Conservation (phyloP, 1,139 yeast genomes). For the Hyphopichia buzzinii region DNA sequence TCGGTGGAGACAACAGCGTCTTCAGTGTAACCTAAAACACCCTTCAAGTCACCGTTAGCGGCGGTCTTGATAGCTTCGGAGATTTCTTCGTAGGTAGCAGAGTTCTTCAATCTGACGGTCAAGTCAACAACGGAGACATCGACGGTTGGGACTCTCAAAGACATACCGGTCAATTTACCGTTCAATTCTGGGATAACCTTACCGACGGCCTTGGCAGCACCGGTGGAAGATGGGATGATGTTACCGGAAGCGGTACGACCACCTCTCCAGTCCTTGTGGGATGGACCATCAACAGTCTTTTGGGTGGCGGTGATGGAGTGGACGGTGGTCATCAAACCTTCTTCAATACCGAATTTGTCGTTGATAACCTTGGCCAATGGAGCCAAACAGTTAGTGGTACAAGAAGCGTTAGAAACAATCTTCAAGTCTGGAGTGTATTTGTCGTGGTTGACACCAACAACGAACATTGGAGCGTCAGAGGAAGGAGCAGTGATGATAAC, state of each 20-base stretch:
- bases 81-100: constrained; percentile 67
- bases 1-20: constrained; percentile 76
- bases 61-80: constrained; percentile 63
- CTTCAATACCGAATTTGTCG: constrained; percentile 69
- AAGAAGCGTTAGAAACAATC: constrained; percentile 74
- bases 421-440: constrained; percentile 60
- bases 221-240: constrained; percentile 80
- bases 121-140: constrained; percentile 60
- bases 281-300: constrained; percentile 81
- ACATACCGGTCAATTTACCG: constrained; percentile 78
- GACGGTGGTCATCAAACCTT: constrained; percentile 79
- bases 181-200: constrained; percentile 74
- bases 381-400: constrained; percentile 81
- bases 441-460: constrained; percentile 69
- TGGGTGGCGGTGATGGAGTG: constrained; percentile 82
- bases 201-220: constrained; percentile 86
- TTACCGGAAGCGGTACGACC: constrained; percentile 81
- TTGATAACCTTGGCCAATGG: constrained; percentile 75
- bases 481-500: constrained; percentile 81
- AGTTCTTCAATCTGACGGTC: constrained; percentile 49
- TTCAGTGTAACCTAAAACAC: constrained; percentile 72
- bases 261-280: constrained; percentile 87
- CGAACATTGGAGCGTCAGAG: constrained; percentile 77
- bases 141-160: constrained; percentile 76
- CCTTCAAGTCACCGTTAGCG: constrained; percentile 62